phyloP scores from a whole-genome alignment of 2,329 filamentous ascomycete genomes.

The Aspergillus sp. region DNA sequence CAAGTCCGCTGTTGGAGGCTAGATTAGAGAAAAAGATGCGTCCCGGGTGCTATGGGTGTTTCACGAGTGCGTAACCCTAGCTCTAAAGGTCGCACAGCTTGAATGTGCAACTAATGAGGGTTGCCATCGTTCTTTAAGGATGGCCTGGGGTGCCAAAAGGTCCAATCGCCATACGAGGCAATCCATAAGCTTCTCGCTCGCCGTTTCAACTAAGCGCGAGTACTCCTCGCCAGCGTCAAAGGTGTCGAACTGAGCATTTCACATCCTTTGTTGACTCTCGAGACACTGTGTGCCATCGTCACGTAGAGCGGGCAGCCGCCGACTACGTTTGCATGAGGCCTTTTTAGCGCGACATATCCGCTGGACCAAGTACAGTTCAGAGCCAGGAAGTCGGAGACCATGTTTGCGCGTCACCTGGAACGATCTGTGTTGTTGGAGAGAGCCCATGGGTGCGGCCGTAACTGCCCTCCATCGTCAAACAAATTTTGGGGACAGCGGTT shows the following conservation, averaged over 20 bases:
- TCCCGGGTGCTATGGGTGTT: constrained; percentile 38
- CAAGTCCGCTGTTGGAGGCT: constrained; percentile 25
- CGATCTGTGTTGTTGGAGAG: constrained; percentile 18
- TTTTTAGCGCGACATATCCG: constrained; percentile 25
- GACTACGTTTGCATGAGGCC: constrained; percentile 37
- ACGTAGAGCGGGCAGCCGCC: constrained; percentile 29
- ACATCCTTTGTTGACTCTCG: constrained; percentile 1
- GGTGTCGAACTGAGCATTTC: not conserved
- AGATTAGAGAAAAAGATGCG: constrained; percentile 26
- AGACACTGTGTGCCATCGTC: not conserved
- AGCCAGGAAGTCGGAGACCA: constrained; percentile 19
- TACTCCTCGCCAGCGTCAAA: constrained; percentile 5
- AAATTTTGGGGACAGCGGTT: constrained; percentile 27
- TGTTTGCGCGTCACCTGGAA: constrained; percentile 35
- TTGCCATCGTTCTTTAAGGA: constrained; percentile 28
- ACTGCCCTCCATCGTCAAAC: constrained; percentile 30
- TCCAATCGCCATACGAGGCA: constrained; percentile 23
- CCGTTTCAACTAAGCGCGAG: constrained; percentile 12
- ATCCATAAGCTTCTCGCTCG: constrained; percentile 17
- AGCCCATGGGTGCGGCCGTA: constrained; percentile 33
- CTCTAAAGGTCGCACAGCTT: constrained; percentile 11
- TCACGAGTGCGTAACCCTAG: constrained; percentile 47
- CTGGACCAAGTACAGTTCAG: constrained; percentile 7
- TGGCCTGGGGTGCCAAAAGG: constrained; percentile 26
- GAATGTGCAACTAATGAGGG: constrained; percentile 34